Evolutionary conservation across 306 rosid genomes (phyloP).

Genomic region (Cyamopsis tetragonoloba): DNA sequence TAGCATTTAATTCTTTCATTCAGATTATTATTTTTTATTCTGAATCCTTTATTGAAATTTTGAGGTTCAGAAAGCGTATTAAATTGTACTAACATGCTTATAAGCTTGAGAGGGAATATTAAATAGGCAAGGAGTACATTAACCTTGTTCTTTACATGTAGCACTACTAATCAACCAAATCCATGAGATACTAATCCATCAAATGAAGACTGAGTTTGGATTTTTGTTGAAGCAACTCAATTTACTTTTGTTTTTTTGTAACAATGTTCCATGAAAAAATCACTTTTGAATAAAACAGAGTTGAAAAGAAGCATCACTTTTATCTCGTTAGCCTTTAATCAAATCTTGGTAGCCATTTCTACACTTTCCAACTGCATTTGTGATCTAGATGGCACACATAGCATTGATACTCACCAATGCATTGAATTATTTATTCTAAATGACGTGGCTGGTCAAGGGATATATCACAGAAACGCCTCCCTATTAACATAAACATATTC

Average conservation of each 20-base stretch:
- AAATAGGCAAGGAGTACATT: neutral
- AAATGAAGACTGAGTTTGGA: no score
- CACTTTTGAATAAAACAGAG: no score
- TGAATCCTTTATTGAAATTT: neutral
- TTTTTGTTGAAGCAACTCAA: no score
- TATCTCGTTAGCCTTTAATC: neutral
- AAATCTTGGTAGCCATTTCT: neutral
- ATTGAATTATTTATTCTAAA: neutral
- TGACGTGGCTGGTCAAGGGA: neutral
- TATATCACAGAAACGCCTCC: no score
- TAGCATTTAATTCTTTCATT: conserved; percentile 19
- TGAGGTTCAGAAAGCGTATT: neutral
- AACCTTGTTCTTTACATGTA: neutral
- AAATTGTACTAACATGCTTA: neutral
- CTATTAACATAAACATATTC: neutral
- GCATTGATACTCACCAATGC: neutral
- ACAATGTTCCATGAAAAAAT: no score
- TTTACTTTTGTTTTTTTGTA: no score
- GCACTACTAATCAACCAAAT: neutral
- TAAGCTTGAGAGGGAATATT: neutral
- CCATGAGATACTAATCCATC: neutral
- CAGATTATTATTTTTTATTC: neutral
- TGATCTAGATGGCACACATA: neutral
- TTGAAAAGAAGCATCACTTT: no score
- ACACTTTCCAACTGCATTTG: neutral